Evolutionary conservation across 176 grass and related monocot genomes (phyloP).

Genomic region (Carex scoparia): DNA sequence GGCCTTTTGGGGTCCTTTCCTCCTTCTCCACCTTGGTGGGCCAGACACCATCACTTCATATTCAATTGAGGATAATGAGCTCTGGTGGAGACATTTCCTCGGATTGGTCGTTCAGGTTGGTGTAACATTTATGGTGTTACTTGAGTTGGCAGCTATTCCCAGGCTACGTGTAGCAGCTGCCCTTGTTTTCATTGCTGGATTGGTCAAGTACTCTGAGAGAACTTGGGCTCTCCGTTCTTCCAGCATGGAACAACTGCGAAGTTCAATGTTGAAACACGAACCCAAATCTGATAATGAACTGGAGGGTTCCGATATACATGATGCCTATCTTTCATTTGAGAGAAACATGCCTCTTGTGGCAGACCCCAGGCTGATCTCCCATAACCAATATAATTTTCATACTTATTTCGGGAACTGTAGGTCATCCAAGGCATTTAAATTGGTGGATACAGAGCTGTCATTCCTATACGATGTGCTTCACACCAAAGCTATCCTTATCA

Average conservation of each 20-base stretch:
- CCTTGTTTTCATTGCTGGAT: constrained; percentile 7
- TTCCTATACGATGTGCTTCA: too few species aligned
- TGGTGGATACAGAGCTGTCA: too few species aligned
- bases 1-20: constrained; percentile 34
- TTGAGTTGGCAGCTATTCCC: background rate
- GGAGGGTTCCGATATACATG: too few species aligned
- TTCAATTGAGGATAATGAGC: constrained; percentile 33
- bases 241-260: constrained; percentile 20
- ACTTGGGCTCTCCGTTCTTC: constrained; percentile 6
- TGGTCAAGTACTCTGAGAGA: constrained; percentile 27
- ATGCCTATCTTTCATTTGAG: too few species aligned
- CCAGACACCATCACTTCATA: constrained; percentile 38
- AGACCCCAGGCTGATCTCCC: too few species aligned
- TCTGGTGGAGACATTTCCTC: constrained; percentile 28
- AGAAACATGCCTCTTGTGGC: too few species aligned
- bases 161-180: background rate
- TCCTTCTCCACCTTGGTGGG: constrained; percentile 35
- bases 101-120: background rate
- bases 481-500: too few species aligned
- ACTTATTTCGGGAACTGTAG: too few species aligned
- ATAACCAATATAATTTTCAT: too few species aligned
- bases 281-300: too few species aligned
- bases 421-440: too few species aligned
- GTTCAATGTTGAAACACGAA: background rate
- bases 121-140: background rate